phyloP scores from a whole-genome alignment of 495 filamentous ascomycete genomes.

The Talaromyces wortmannii region DNA sequence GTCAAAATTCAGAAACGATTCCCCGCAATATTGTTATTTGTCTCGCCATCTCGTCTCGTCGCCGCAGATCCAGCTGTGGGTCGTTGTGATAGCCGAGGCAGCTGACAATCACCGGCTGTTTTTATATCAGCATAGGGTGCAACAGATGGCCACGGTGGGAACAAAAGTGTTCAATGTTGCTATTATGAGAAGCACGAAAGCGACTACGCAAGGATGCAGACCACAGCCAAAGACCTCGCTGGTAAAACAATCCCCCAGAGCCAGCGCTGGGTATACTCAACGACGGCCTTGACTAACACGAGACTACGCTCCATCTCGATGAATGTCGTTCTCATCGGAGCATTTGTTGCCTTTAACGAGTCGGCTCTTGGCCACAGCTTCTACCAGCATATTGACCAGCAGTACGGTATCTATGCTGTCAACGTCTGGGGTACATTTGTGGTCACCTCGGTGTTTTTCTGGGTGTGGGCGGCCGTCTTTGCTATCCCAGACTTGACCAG shows the following conservation, averaged over 20 bases:
- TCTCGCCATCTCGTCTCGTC: no score
- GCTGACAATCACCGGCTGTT: no score
- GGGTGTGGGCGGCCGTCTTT: background rate
- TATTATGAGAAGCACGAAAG: no score
- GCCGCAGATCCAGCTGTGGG: no score
- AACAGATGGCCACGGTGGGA: no score
- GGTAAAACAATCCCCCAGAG: slow-evolving; percentile 4
- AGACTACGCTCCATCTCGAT: background rate
- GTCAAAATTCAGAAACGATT: no score
- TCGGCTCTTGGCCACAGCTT: background rate
- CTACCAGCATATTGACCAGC: background rate
- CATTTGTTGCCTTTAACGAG: background rate
- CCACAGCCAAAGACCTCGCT: slow-evolving; percentile 3
- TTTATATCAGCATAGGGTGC: no score
- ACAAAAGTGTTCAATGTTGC: no score
- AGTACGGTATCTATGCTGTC: background rate
- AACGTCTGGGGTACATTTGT: background rate
- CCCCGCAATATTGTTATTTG: no score
- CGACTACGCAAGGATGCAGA: background rate
- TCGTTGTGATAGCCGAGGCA: no score
- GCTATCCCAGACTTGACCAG: background rate
- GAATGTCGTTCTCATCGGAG: background rate
- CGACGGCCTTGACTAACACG: background rate
- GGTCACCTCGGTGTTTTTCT: background rate
- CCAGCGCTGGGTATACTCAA: background rate